Evolutionary conservation across 352 stramenopile species (phyloP).

Genomic region (Phytophthora pistaciae): DNA sequence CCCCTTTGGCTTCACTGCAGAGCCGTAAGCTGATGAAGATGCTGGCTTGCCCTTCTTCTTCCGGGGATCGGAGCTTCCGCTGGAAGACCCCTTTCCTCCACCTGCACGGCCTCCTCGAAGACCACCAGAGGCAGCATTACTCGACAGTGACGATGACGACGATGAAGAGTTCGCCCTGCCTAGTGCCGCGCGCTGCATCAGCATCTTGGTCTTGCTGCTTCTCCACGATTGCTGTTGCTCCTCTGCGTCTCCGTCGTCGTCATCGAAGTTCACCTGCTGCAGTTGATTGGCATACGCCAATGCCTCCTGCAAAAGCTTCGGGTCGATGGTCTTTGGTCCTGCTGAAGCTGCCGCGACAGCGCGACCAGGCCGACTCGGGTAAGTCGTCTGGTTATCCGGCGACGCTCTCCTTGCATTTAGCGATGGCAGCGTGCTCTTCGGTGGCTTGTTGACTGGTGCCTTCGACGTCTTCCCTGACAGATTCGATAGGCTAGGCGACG

Average conservation of each 20-base stretch:
- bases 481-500: conserved; percentile 60
- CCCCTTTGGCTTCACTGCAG: conserved; percentile 40
- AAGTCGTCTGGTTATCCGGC: conserved; percentile 38
- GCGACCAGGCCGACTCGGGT: conserved; percentile 28
- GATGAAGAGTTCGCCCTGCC: conserved; percentile 33
- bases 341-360: conserved; percentile 3
- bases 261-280: conserved; percentile 50
- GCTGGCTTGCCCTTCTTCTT: conserved; percentile 49
- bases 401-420: conserved; percentile 38
- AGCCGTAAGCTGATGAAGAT: conserved; percentile 43
- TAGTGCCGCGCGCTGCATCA: conserved; percentile 28
- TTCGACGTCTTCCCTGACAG: conserved; percentile 45
- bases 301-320: conserved; percentile 74
- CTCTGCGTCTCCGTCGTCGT: conserved; percentile 49
- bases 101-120: conserved; percentile 5
- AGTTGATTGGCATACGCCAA: conserved; percentile 78
- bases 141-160: conserved; percentile 33
- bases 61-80: conserved; percentile 12
- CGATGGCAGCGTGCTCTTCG: conserved; percentile 54
- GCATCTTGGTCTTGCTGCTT: conserved; percentile 32
- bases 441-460: conserved; percentile 34
- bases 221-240: conserved; percentile 37
- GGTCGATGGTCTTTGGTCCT: conserved; percentile 55
- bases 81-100: conserved; percentile 7
- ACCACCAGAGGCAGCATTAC: conserved; percentile 9